phyloP scores from a whole-genome alignment of 129 eudicot species.

The Sambucus nigra region DNA sequence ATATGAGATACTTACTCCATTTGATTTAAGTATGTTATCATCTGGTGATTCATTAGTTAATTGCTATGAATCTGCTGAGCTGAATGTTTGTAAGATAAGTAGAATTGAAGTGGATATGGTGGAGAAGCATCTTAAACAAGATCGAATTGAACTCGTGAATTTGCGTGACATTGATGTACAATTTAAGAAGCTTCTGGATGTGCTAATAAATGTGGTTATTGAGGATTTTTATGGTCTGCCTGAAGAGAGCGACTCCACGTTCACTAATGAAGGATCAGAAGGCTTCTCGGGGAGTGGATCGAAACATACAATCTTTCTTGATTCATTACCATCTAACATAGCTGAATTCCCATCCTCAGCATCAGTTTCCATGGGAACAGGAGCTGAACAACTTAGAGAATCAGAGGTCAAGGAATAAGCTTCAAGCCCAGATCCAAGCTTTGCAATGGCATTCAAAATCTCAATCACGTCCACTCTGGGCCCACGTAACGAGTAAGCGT shows the following conservation, averaged over 20 bases:
- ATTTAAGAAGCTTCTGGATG: conserved; percentile 24
- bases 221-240: conserved; percentile 22
- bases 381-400: too few species aligned
- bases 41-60: conserved; percentile 8
- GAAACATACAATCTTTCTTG: too few species aligned
- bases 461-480: too few species aligned
- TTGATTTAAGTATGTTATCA: conserved; percentile 10
- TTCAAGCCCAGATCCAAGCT: too few species aligned
- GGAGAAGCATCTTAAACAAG: conserved; percentile 22
- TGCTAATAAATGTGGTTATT: conserved; percentile 16
- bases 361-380: too few species aligned
- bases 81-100: conserved; percentile 1
- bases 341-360: too few species aligned
- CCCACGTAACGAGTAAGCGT: too few species aligned
- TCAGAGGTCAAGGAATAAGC: too few species aligned
- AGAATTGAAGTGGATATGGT: conserved; percentile 25
- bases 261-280: too few species aligned
- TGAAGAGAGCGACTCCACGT: conserved; percentile 22
- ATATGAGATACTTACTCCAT: conserved; percentile 4
- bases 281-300: too few species aligned
- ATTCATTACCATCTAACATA: too few species aligned
- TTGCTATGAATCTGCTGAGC: not conserved
- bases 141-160: conserved; percentile 10
- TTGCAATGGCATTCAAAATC: too few species aligned
- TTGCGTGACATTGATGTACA: conserved; percentile 11